Base-by-base conservation (phyloP, 192 early-diverging fungal species). In the Geosiphon pyriformis region DNA sequence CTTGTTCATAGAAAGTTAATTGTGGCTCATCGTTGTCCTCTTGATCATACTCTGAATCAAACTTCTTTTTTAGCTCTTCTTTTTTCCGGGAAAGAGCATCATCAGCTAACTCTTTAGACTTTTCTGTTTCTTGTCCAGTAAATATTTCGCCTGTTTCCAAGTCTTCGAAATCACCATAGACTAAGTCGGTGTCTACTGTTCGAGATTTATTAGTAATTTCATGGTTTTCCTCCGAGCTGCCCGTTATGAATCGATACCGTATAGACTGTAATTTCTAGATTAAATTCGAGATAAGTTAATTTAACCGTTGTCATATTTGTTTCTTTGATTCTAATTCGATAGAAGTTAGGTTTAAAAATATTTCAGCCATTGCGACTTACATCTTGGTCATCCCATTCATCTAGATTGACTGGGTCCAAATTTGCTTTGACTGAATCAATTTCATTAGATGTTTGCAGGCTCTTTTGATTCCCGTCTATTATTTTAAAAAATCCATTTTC, bases 41-140 rank as follows among this genome's bases (percentile, higher is more conserved):
- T 48, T 90, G 89, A 49, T 88, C 93, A 72, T 95, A 94, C 64
- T 96, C 78, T 32, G 89, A 89, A 75, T 95, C 92, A 74, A 98
- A 99, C 77, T 95, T 96, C 67, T 83, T 88, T 71, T 94, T 93
- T 49, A 99, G 83, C 66, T 90, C 85, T 68, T 89, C 90, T 74
- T 94, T 94, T 76, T 88, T 91, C 55, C 84, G 85, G 1, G 87
- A 83, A 70, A 96, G 78, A 7, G 78, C 88, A 51, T 83, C 84
- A 26, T 85, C 82, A 25, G 82, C 77, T 27, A 86, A 78, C 6
- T 83, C 76, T 25, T 82, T 78, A 49, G 84, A 78, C 29, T 78
- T 84, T 30, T 78, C 70, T 29, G 20, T 29, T 70, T 69, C 71
- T 0, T 71, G 72, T 26, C 52, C 52, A 52, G 82, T 70, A 33